phyloP scores from a whole-genome alignment of 768 basidiomycete species.

The Pleurotus giganteus region DNA sequence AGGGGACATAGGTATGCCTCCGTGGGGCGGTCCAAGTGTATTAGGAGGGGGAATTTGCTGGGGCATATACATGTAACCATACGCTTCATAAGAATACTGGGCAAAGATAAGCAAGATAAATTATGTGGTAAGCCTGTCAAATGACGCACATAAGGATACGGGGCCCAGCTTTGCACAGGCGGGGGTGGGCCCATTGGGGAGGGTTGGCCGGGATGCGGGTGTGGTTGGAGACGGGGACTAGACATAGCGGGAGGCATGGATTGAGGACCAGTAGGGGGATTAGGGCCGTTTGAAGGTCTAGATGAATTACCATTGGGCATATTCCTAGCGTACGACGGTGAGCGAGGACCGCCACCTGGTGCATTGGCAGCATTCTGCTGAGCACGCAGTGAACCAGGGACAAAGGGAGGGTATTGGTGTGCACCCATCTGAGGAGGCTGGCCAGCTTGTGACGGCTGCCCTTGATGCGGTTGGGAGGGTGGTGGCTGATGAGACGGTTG shows the following conservation, averaged over 20 bases:
- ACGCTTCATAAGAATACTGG: slow-evolving; percentile 4
- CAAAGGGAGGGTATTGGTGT: slow-evolving; percentile 46
- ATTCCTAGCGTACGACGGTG: slow-evolving; percentile 61
- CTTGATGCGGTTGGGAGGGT: slow-evolving; percentile 31
- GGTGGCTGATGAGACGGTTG: slow-evolving; percentile 35
- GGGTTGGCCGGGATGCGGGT: slow-evolving; percentile 53
- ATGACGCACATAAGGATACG: slow-evolving; percentile 56
- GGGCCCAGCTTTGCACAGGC: slow-evolving; percentile 36
- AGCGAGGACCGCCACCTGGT: slow-evolving; percentile 55
- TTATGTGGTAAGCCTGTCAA: background rate
- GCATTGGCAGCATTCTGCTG: slow-evolving; percentile 44
- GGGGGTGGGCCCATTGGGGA: slow-evolving; percentile 46
- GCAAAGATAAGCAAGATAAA: slow-evolving; percentile 10
- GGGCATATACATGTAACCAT: slow-evolving; percentile 4
- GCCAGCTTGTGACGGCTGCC: slow-evolving; percentile 34
- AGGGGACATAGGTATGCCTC: slow-evolving; percentile 66
- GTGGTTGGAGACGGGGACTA: slow-evolving; percentile 67
- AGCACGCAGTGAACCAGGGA: slow-evolving; percentile 44
- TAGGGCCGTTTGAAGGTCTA: slow-evolving; percentile 57
- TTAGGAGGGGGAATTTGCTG: slow-evolving; percentile 33
- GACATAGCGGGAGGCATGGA: slow-evolving; percentile 51
- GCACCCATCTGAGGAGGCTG: slow-evolving; percentile 42
- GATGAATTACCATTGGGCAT: slow-evolving; percentile 61
- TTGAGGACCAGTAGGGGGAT: slow-evolving; percentile 43
- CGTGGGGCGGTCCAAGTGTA: slow-evolving; percentile 44